Evolutionary conservation across 495 filamentous ascomycete genomes (phyloP).

Genomic region (Entonaema liquescens): DNA sequence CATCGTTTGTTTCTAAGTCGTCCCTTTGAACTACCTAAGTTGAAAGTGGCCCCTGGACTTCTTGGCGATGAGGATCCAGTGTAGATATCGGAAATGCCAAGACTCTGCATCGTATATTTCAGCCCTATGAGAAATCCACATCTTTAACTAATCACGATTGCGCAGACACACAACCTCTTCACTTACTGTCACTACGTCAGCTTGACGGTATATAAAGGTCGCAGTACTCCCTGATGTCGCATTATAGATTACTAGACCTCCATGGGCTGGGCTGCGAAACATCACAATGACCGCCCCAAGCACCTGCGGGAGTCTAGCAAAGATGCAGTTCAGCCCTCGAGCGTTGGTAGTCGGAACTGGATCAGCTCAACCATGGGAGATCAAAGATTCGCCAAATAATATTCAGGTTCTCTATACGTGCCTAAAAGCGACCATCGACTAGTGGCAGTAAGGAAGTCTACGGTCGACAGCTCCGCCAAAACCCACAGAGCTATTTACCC

Average conservation of each 20-base stretch:
- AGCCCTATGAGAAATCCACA: slow-evolving; percentile 34
- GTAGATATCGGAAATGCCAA: slow-evolving; percentile 20
- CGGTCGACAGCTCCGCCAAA: not conserved
- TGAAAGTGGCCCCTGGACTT: not conserved
- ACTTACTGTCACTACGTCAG: not conserved
- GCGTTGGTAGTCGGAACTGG: not conserved
- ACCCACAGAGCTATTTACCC: not conserved
- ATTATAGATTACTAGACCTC: not conserved
- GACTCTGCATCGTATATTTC: slow-evolving; percentile 16
- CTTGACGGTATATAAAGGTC: slow-evolving; percentile 1
- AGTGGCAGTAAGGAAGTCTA: not conserved
- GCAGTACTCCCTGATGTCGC: not conserved
- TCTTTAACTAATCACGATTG: slow-evolving; percentile 26
- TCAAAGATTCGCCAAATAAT: not conserved
- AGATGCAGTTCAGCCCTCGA: not conserved
- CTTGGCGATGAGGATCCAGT: slow-evolving; percentile 3
- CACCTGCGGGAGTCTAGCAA: not conserved
- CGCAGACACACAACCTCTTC: slow-evolving; percentile 9
- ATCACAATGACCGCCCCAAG: not conserved
- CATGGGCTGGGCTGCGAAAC: not conserved
- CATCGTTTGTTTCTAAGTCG: not conserved
- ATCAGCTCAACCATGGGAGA: not conserved
- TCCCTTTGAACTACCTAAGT: not conserved
- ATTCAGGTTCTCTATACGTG: not conserved
- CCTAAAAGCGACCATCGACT: not conserved